phyloP scores from a whole-genome alignment of 1,284 basidiomycete species.

The Uromyces viciae-fabae region DNA sequence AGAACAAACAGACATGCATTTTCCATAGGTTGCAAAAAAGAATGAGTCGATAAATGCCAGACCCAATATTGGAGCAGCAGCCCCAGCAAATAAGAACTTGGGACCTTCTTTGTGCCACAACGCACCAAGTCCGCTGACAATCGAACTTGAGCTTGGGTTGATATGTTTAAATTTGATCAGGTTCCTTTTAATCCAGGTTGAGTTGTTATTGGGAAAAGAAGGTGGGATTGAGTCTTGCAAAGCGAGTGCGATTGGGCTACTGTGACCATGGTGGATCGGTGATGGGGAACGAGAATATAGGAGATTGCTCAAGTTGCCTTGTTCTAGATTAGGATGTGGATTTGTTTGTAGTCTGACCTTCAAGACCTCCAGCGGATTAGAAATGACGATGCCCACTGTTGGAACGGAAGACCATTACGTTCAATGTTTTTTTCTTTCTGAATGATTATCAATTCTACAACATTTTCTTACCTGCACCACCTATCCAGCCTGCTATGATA shows the following conservation, averaged over 20 bases:
- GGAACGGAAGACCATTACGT: background rate
- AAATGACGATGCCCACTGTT: conserved; percentile 50
- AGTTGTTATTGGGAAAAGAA: conserved; percentile 13
- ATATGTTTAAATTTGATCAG: background rate
- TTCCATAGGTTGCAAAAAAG: conserved; percentile 52
- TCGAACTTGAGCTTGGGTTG: background rate
- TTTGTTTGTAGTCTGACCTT: conserved; percentile 52
- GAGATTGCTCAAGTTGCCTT: conserved; percentile 31
- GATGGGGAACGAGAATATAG: conserved; percentile 42
- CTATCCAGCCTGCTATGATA: conserved; percentile 43
- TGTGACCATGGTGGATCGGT: conserved; percentile 14
- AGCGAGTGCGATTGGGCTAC: conserved; percentile 33
- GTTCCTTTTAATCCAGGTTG: conserved; percentile 9
- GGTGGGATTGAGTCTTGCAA: conserved; percentile 39
- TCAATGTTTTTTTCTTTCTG: background rate
- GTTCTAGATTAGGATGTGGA: conserved; percentile 40
- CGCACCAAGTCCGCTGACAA: conserved; percentile 46
- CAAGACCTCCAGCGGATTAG: conserved; percentile 49
- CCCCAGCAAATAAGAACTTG: conserved; percentile 52
- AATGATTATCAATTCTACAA: background rate
- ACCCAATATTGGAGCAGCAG: conserved; percentile 52
- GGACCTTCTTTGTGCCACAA: conserved; percentile 51
- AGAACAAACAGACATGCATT: conserved; percentile 49
- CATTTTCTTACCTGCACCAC: conserved; percentile 34
- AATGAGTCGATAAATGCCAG: conserved; percentile 53